Evolutionary conservation across 148 eudicot genomes (phyloP), one percentile per base, ranked within the genome.

Genomic region (Persicaria maculosa): DNA sequence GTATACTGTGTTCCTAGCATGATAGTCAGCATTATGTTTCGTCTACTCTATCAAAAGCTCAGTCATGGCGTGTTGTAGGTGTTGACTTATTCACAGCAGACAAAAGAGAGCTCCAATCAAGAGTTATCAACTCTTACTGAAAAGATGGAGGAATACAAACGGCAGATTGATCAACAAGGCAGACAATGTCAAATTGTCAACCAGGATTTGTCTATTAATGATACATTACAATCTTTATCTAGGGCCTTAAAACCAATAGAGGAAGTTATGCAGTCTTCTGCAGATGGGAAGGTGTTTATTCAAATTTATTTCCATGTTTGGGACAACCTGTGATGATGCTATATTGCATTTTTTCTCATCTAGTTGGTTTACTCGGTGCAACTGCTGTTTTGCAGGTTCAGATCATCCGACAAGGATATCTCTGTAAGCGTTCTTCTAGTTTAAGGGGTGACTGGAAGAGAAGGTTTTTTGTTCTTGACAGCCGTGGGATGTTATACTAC

Each of bases 401-500:
- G 84, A 92, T 88, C 80, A 92, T 95, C 72, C 90, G 85, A 73
- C 97, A 95, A 90, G 98, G 98, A 77, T 95, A 95, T 80, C 88
- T 95, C 65, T 87, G 86, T 19, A 95, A 95, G 83, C 96, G 97
- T 80, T 95, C 98, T 73, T 88, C 98, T 50, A 95, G 85, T 80
- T 80, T 95, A 86, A 87, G 98, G 81, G 98, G 80, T 72, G 98
- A 95, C 78, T 95, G 97, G 97, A 95, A 95, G 85, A 83, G 93
- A 83, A 87, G 98, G 73, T 95, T 87, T 75, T 95, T 95, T 84
- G 91, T 95, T 74, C 98, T 95, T 75, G 98, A 95, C 70, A 95
- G 89, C 75, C 88, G 96, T 55, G 98, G 98, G 74, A 90, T 92
- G 97, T 75, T 92, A 64, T 95, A 90, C 79, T 95, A 95, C 82